Base-by-base conservation (phyloP, 805 yeast species). In the Cyberlindnera americana region DNA sequence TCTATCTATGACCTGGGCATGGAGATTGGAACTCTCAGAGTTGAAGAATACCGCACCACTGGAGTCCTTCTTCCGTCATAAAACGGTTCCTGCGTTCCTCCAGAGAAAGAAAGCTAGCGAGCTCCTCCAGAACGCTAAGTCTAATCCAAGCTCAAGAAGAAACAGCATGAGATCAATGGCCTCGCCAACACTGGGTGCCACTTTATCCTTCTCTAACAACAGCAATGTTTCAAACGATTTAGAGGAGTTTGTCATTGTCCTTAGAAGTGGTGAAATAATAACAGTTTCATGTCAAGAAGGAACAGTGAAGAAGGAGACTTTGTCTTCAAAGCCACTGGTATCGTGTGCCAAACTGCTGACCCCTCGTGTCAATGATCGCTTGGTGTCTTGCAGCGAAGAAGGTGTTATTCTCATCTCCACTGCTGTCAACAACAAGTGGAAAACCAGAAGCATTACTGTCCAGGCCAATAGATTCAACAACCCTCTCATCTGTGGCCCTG, bases 341-440 rank as follows among this genome's bases (percentile, higher is more conserved):
- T 66, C 77, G 3, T 80, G 81, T 40, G 73, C 72, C 37, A 73
- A 74, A 44, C 57, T 87, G 10, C 56, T 72, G 3, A 81, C 95
- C 0, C 87, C 95, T 5, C 69, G 93, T 55, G 81, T 85, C 19
- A 81, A 77, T 52, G 93, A 85, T 56, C 67, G 90, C 45, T 62
- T 86, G 22, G 77, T 86, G 1, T 74, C 79, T 41, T 67, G 72
- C 33, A 62, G 74, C 4, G 62, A 61, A 11, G 67, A 67, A 34
- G 77, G 75, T 10, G 72, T 72, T 26, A 50, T 84, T 12, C 62
- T 81, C 5, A 78, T 84, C 4, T 80, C 81, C 2, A 77, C 85
- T 0, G 59, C 60, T 11, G 79, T 72, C 1, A 81, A 80, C 48
- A 80, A 81, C 50, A 70, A 68, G 41, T 82, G 90, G 89, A 76